A percentile compares a stretch with the other conserved stretches of the same genome.
Evolutionary conservation across 225 moss, liverwort and hornwort genomes (phyloP).

Genomic region (Bryum argenteum): DNA sequence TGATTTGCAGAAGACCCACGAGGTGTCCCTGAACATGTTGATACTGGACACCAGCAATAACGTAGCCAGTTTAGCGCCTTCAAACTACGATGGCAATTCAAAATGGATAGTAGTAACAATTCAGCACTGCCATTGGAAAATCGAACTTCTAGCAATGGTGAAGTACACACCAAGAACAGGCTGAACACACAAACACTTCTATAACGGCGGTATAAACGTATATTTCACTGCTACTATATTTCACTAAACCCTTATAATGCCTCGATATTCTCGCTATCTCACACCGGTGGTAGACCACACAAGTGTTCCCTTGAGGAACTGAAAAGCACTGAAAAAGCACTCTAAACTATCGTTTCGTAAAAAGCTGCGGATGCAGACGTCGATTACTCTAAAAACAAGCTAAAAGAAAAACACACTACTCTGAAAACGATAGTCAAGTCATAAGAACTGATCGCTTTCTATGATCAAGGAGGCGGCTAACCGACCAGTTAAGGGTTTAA

Average conservation of each 20-base stretch:
- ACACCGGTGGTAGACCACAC: too few relatives aligned
- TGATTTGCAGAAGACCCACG: constrained; percentile 95
- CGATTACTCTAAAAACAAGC: background rate
- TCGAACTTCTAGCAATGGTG: background rate
- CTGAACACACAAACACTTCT: too few relatives aligned
- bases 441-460: background rate
- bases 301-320: too few relatives aligned
- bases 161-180: background rate
- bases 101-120: background rate
- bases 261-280: too few relatives aligned
- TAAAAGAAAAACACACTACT: background rate
- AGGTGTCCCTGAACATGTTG: constrained; percentile 93
- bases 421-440: background rate
- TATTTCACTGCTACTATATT: too few relatives aligned
- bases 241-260: too few relatives aligned
- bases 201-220: too few relatives aligned
- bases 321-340: too few relatives aligned
- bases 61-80: background rate
- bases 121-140: background rate
- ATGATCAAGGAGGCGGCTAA: background rate
- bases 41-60: constrained; percentile 51
- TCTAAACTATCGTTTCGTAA: background rate
- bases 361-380: background rate
- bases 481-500: background rate
- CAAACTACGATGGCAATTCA: background rate